A percentile compares a stretch with the other conserved stretches of the same genome.
phyloP scores from a whole-genome alignment of 208 protist genomes.

The Entamoeba moshkovskii region DNA sequence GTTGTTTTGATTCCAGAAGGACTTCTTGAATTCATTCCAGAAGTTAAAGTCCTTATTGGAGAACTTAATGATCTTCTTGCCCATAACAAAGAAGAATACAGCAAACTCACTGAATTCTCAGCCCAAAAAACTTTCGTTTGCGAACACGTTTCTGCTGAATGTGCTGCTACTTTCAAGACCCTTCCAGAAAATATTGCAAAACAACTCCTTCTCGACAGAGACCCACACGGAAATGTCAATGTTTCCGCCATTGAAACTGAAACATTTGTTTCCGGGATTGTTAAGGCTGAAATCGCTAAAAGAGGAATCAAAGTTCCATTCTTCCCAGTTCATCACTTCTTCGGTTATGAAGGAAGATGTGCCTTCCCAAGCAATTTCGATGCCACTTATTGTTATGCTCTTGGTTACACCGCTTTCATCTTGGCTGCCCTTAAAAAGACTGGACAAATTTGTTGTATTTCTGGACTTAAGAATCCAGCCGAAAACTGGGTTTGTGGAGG shows the following conservation, averaged over 20 bases:
- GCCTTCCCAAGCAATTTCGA: conserved; percentile 47
- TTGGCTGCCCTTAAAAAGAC: conserved; percentile 27
- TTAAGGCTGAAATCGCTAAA: conserved; percentile 5
- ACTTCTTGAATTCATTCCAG: conserved; percentile 50
- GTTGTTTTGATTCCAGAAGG: conserved; percentile 49
- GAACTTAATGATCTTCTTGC: conserved; percentile 39
- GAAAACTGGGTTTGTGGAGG: conserved; percentile 36
- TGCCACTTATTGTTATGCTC: conserved; percentile 45
- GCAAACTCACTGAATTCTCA: background rate
- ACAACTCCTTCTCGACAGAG: conserved; percentile 28
- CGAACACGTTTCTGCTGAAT: background rate
- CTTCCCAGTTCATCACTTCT: conserved; percentile 43
- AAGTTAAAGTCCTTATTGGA: conserved; percentile 27
- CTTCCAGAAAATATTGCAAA: conserved; percentile 29
- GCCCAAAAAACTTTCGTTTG: background rate
- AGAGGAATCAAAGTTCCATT: conserved; percentile 30
- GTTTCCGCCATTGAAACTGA: conserved; percentile 50
- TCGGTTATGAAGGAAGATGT: conserved; percentile 52
- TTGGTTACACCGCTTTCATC: conserved; percentile 34
- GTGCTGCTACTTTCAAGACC: conserved; percentile 21
- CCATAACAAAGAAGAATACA: background rate
- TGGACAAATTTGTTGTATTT: conserved; percentile 40
- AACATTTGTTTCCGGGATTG: conserved; percentile 28
- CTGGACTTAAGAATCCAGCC: conserved; percentile 16
- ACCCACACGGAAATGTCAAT: conserved; percentile 43